Conservation (phyloP, 2,329 filamentous ascomycete genomes). For the Aspergillaceae sp. region DNA sequence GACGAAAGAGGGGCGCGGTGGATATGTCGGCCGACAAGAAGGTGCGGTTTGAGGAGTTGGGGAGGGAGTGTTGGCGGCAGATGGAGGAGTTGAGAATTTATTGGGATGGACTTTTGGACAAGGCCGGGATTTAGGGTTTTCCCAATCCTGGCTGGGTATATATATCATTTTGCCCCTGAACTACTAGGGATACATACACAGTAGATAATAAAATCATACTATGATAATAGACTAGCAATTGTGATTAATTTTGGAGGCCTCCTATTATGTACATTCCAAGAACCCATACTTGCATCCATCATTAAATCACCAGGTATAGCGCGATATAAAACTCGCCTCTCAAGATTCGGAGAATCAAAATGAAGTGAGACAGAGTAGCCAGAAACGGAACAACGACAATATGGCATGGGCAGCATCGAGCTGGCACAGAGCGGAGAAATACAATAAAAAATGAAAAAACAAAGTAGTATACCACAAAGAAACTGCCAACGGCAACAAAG, state of each 20-base stretch:
- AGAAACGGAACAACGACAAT: conserved; percentile 3
- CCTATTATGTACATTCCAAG: conserved; percentile 23
- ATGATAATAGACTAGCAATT: too few relatives aligned
- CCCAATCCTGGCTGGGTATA: background rate
- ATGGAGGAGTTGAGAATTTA: conserved; percentile 35
- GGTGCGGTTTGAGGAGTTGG: conserved; percentile 32
- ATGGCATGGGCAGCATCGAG: conserved; percentile 4
- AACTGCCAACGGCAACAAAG: background rate
- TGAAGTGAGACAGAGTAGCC: background rate
- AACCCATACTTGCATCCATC: conserved; percentile 24
- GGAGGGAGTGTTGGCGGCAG: conserved; percentile 32
- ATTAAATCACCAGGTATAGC: conserved; percentile 24
- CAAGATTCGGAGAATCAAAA: conserved; percentile 8
- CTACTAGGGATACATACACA: too few relatives aligned
- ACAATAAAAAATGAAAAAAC: background rate
- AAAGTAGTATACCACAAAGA: background rate
- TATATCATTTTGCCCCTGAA: too few relatives aligned
- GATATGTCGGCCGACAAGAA: conserved; percentile 46
- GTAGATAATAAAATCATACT: too few relatives aligned
- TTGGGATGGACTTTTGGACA: conserved; percentile 34
- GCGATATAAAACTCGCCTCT: background rate
- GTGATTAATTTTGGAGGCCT: background rate
- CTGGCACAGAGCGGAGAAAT: conserved; percentile 1
- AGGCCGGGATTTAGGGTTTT: conserved; percentile 17
- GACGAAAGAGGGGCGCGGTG: conserved; percentile 50